Base-by-base conservation (phyloP, 345 rosid genomes). In the Iberis pinnata region DNA sequence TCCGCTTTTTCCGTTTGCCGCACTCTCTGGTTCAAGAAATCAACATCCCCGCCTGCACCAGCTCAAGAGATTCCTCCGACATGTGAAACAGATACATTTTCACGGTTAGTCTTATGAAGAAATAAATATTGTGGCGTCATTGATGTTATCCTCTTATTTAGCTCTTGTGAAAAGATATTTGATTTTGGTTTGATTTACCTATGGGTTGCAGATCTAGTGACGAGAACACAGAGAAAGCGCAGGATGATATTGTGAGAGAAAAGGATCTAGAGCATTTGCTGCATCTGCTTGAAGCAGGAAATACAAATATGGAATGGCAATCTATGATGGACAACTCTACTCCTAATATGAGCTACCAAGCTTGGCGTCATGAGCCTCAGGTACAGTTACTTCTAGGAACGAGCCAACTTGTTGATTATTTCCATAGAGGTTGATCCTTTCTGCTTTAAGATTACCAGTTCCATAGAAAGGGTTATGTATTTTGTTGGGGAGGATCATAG, bases 311-410 rank as follows among this genome's bases (percentile, higher is more conserved):
- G 64, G 95, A 88, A 40, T 92, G 98, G 96, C 98, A 88, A 69
- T 61, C 52, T 56, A 68, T 92, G 79, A 88, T 92, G 98, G 89
- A 83, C 52, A 79, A 68, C 42, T 70, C 82, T 61, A 82, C 89
- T 24, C 79, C 93, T 1, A 88, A 84, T 64, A 73, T 92, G 86
- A 56, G 75, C 44, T 92, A 84, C 57, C 88, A 83, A 63, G 96
- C 95, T 46, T 92, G 95, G 96, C 85, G 86, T 12, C 82, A 76
- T 59, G 98, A 92, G 56, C 93, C 96, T 35, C 78, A 75, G 87
- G 96, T 90, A 73, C 6, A 29, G 12, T 55, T 59, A 18, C 33
- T 64, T 46, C 9, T 9, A 43, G n/a, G n/a, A n/a, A n/a, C 22
- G 8, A 44, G 43, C 42, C 33, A 56, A 42, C 13, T 42, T 19